phyloP scores from a whole-genome alignment of 208 protist genomes.

The Crithidia mellificae region DNA sequence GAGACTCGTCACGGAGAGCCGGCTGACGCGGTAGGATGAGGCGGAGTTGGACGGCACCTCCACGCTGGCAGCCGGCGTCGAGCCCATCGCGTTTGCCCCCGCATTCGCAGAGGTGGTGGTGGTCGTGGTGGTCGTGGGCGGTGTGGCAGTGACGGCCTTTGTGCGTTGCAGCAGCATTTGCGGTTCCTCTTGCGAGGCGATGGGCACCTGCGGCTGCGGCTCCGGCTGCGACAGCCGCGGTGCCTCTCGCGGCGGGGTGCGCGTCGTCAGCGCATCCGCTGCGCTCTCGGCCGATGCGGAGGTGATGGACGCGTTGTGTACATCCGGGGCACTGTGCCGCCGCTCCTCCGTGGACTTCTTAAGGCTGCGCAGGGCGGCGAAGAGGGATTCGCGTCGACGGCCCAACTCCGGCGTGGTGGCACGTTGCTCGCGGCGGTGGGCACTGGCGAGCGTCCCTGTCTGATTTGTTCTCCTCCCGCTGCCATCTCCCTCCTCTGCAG shows the following conservation, averaged over 20 bases:
- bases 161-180: not conserved
- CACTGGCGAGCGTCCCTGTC: not conserved
- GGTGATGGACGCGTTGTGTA: not conserved
- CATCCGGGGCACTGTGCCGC: not conserved
- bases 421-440: not conserved
- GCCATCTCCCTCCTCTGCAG: too few relatives aligned
- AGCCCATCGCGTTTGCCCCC: not conserved
- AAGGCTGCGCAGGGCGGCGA: slow-evolving; percentile 12
- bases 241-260: too few relatives aligned
- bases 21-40: slow-evolving; percentile 1
- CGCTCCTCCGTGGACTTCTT: not conserved
- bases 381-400: slow-evolving; percentile 13
- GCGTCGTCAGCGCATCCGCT: too few relatives aligned
- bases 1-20: slow-evolving; percentile 4
- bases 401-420: slow-evolving; percentile 12
- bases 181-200: not conserved
- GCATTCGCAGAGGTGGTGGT: not conserved
- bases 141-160: not conserved
- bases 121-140: not conserved
- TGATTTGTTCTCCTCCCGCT: too few relatives aligned
- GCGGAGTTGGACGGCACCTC: slow-evolving; percentile 1
- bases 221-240: too few relatives aligned
- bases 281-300: too few relatives aligned
- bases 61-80: not conserved
- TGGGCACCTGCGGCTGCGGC: not conserved